Evolutionary conservation across 2,329 filamentous ascomycete species (phyloP).

Genomic region (Neonectria faginata): DNA sequence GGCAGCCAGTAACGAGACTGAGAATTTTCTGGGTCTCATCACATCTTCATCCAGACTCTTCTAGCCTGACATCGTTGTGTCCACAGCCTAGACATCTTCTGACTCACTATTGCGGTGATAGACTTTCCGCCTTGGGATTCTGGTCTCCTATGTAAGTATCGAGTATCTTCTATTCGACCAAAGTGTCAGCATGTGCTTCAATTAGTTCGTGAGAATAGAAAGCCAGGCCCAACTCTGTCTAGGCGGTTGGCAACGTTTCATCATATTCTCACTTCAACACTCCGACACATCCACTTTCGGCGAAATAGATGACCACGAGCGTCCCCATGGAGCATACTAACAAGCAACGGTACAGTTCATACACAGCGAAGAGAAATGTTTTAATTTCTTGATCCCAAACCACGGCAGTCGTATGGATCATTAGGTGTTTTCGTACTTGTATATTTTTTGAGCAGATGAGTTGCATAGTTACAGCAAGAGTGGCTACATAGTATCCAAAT

Average conservation of each 20-base stretch:
- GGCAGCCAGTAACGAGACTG: not conserved
- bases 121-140: too few relatives aligned
- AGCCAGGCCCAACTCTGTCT: too few relatives aligned
- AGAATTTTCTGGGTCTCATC: not conserved
- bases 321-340: not conserved
- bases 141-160: too few relatives aligned
- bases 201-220: too few relatives aligned
- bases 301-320: too few relatives aligned
- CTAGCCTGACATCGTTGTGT: not conserved
- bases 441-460: slow-evolving; percentile 29
- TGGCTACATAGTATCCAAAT: slow-evolving; percentile 29
- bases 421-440: slow-evolving; percentile 16
- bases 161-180: too few relatives aligned
- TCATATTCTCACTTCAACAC: too few relatives aligned
- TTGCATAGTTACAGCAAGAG: slow-evolving; percentile 26
- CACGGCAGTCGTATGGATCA: not conserved
- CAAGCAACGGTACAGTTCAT: too few relatives aligned
- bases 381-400: not conserved
- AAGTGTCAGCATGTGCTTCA: too few relatives aligned
- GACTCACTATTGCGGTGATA: not conserved
- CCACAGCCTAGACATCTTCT: not conserved
- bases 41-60: not conserved
- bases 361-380: too few relatives aligned
- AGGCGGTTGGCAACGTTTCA: too few relatives aligned
- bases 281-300: too few relatives aligned